Base-by-base conservation (phyloP, 176 grass and related monocot genomes). In the Cocos nucifera region DNA sequence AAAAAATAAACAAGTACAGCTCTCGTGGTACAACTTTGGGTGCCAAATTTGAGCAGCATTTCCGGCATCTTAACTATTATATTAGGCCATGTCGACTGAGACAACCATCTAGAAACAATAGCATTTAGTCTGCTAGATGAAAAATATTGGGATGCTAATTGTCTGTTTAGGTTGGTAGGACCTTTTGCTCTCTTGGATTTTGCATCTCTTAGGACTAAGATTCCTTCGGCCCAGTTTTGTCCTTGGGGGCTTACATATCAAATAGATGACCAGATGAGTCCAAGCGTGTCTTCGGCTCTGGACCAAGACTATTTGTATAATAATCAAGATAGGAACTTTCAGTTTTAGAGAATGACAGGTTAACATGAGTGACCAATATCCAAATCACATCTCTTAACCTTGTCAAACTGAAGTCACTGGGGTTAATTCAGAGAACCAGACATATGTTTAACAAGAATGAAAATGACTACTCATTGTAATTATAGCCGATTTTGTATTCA, bases 131-230 rank as follows among this genome's bases (percentile, higher is more conserved):
- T 22, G 30, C 52, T 16, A 50, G 52, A 64, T 65, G 5, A 75
- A 8, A 58, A 4, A 64, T 32, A 76, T 22, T 4, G 5, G 5
- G 58, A 66, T 60, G 44, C 51, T 61, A 73, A 4, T 60, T 53
- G 20, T 22, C 35, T 70, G 65, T 76, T 71, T 76, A 55, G 53
- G 66, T 75, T 22, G 18, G 57, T 17, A 3, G 0, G 17, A 53
- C 17, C 26, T 73, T 44, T 69, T 75, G 62, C n/a, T 29, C 9
- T 49, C n/a, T 14, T 64, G 26, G 52, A 28, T 75, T 65, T 49
- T 71, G 65, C 71, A 71, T 54, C 5, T 56, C 39, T 75, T 58
- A 5, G 17, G 67, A 76, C 61, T 66, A 25, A 39, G 25, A 66
- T 62, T 72, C 44, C 61, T 2, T 74, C 16, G 61, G 52, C 30